phyloP scores from a whole-genome alignment of 345 rosid species.

The Syzygium jambos region DNA sequence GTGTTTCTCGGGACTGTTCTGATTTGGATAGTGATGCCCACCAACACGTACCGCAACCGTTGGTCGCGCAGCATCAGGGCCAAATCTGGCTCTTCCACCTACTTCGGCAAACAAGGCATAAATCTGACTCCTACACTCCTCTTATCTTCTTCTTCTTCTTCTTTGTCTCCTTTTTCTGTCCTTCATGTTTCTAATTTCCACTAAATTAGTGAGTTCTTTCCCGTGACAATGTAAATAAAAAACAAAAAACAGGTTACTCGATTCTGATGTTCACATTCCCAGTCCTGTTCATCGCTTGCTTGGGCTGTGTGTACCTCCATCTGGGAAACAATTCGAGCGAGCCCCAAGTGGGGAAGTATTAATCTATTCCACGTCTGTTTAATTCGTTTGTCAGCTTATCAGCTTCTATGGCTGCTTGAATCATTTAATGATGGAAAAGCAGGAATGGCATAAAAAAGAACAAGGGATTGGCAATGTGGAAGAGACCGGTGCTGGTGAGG shows the following conservation, averaged over 20 bases:
- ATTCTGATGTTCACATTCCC: slow-evolving; percentile 52
- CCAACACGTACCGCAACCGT: slow-evolving; percentile 26
- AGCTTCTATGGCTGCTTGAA: background rate
- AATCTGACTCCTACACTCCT: background rate
- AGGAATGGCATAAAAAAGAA: slow-evolving; percentile 5
- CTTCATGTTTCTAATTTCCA: background rate
- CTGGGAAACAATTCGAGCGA: slow-evolving; percentile 19
- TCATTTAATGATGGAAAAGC: background rate
- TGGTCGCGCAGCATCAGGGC: slow-evolving; percentile 34
- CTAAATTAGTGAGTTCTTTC: background rate
- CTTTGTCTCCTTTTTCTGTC: background rate
- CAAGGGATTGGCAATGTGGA: slow-evolving; percentile 9
- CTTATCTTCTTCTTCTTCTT: background rate
- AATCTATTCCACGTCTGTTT: background rate
- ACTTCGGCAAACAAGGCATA: slow-evolving; percentile 53
- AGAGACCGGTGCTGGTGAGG: slow-evolving; percentile 55
- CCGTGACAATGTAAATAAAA: background rate
- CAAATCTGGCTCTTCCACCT: slow-evolving; percentile 28
- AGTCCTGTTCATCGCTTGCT: slow-evolving; percentile 40
- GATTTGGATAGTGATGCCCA: slow-evolving; percentile 68
- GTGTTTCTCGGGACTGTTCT: slow-evolving; percentile 40
- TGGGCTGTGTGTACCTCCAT: slow-evolving; percentile 57
- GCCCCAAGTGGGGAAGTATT: slow-evolving; percentile 11
- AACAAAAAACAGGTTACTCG: slow-evolving; percentile 25
- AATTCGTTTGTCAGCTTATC: background rate